Base-by-base conservation (phyloP, 768 basidiomycete genomes). In the Neoboletus subvelutipes region DNA sequence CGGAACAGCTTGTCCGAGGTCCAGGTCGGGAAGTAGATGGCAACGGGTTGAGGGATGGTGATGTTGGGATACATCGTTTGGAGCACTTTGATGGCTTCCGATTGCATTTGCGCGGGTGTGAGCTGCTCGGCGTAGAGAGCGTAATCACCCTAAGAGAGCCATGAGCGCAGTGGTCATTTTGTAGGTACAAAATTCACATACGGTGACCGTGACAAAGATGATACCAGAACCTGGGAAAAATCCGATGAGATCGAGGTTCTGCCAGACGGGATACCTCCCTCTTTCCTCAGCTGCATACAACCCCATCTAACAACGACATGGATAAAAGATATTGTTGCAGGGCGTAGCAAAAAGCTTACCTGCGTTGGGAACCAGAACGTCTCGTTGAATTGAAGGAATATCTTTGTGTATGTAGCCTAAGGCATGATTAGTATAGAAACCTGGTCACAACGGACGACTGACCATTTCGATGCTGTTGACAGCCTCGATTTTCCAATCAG, bases 251-350 rank as follows among this genome's bases (percentile, higher is more conserved):
- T 87, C 85, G 42, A 87, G 66, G 62, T 76, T 82, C 62, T 87
- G 86, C 86, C 86, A 87, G 5, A 87, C 78, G 0, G 85, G 83
- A 69, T 84, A 87, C 33, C 76, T 74, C 4, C 86, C 86, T 22
- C 85, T 78, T 52, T 83, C 74, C 17, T 71, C 60, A 55, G 83
- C 83, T 7, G 85, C 84, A 60, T 83, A 86, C 5, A 86, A 63
- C 3, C 75, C 84, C 71, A 74, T 63, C 71, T 72, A 50, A 18
- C 28, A 8, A 17, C 13, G 6, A 20, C 10, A 20, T 31, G 17
- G 2, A 29, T 54, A 8, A 41, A 10, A 6, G 0, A 17, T 36
- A 10, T 11, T 6, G 41, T 10, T 17, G 34, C 0, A 13, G 39
- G 10, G 6, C 13, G 2, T 7, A 4, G n/a, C 10, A 26, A 10